phyloP scores from a whole-genome alignment of 176 grass and related monocot genomes.

The Musa acuminata region DNA sequence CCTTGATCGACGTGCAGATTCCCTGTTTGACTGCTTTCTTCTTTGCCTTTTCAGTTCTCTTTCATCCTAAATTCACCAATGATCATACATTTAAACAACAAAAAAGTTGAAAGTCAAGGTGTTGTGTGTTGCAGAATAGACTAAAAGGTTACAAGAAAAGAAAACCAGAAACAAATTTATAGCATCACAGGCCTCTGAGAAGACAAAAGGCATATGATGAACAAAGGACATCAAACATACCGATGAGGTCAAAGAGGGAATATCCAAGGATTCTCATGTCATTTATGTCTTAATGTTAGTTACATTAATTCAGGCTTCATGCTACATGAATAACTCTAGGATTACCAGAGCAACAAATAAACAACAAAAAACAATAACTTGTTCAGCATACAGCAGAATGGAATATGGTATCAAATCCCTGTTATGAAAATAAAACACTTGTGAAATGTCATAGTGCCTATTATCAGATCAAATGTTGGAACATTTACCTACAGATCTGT shows the following conservation, averaged over 20 bases:
- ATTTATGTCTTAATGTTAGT: too few species aligned
- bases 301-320: too few species aligned
- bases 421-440: too few species aligned
- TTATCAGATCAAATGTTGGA: too few species aligned
- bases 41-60: conserved; percentile 88
- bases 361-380: not conserved
- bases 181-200: too few species aligned
- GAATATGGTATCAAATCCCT: not conserved
- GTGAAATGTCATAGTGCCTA: too few species aligned
- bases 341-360: not conserved
- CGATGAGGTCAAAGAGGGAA: not conserved
- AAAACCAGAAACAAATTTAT: not conserved
- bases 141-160: not conserved
- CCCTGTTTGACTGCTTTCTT: conserved; percentile 90
- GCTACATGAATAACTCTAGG: too few species aligned
- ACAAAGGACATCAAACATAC: not conserved
- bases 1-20: conserved; percentile 86
- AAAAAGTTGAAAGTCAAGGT: not conserved
- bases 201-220: not conserved
- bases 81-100: not conserved
- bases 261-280: not conserved
- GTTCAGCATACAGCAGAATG: not conserved
- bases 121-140: too few species aligned
- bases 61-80: conserved; percentile 55
- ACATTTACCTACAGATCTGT: too few species aligned